Evolutionary conservation across 306 rosid genomes (phyloP), one percentile per base, ranked within the genome.

Genomic region (Prunus mongolica): DNA sequence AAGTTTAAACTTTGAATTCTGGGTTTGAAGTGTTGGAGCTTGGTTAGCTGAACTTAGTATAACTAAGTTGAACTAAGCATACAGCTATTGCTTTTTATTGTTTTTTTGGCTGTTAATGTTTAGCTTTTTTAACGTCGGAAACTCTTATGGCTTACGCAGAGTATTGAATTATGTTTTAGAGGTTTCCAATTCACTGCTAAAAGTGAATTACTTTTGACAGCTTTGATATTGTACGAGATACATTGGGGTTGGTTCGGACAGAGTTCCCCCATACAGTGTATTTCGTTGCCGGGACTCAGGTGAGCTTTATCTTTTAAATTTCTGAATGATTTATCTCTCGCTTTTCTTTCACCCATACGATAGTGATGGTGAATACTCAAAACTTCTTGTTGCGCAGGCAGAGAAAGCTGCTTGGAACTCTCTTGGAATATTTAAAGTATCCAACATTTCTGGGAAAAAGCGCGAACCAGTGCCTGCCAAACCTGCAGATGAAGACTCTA

Each of bases 251-350:
- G 75, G 91, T 87, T 64, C 88, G 93, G 56, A 89, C 88, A 32
- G 97, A 90, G 73, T 95, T 92, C 84, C 96, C 97, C 1, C 97
- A 95, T 65, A 84, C 93, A 0, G 86, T 88, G 22, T 95, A 90
- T 82, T 84, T 95, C 73, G 80, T 95, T 60, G 85, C 99, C 8
- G 99, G 99, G 75, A 92, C 99, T 71, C 99, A 95, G 93, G 97
- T 95, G 74, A 83, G 80, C 32, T 67, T 73, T 78, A 65, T 57
- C 69, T 46, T 7, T 44, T 67, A 8, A 16, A 30, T 58, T 58
- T 58, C 32, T 49, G 54, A 4, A 3, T 18, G 10, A 2, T 50
- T 13, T 47, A 22, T 30, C 4, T 19, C 0, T 47, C 2, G 1
- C 0, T 22, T 25, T 54, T 52, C 66, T 30, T 38, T 38, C 16